phyloP scores from a whole-genome alignment of 371 early-diverging fungal genomes.

The Polyrhizophydium stewartii region DNA sequence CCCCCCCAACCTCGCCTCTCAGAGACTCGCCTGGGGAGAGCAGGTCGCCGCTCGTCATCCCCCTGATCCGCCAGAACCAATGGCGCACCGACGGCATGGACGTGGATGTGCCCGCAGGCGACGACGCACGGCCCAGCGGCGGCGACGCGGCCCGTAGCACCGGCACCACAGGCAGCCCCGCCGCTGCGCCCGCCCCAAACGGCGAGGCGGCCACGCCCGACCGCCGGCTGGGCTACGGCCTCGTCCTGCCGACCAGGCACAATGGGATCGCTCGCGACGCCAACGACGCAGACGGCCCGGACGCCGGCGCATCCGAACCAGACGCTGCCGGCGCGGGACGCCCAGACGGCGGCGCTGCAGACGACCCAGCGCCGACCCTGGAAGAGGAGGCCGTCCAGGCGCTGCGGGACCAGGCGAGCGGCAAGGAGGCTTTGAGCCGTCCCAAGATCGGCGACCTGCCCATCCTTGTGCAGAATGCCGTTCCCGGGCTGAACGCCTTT shows the following conservation, averaged over 20 bases:
- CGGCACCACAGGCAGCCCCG: not conserved
- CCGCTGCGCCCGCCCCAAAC: not conserved
- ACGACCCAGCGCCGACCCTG: no score
- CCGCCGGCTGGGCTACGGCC: not conserved
- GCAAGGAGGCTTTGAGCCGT: not conserved
- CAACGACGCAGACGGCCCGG: not conserved
- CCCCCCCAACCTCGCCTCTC: no score
- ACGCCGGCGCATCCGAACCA: not conserved
- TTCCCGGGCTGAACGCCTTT: slow-evolving; percentile 27
- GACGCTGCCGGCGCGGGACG: not conserved
- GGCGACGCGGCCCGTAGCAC: not conserved
- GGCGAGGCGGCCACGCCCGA: no score
- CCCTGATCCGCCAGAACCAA: slow-evolving; percentile 18
- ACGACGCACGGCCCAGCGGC: not conserved
- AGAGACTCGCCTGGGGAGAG: slow-evolving; percentile 11
- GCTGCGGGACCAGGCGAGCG: slow-evolving; percentile 45
- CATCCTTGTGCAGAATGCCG: slow-evolving; percentile 35
- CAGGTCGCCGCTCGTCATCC: slow-evolving; percentile 20
- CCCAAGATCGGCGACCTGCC: slow-evolving; percentile 11
- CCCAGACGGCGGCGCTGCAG: not conserved
- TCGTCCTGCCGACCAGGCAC: no score
- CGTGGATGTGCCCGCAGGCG: not conserved
- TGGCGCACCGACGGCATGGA: slow-evolving; percentile 15
- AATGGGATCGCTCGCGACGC: no score
- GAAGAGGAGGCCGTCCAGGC: slow-evolving; percentile 58